Conservation (phyloP, 495 filamentous ascomycete genomes). For the Daldinia bambusicola region DNA sequence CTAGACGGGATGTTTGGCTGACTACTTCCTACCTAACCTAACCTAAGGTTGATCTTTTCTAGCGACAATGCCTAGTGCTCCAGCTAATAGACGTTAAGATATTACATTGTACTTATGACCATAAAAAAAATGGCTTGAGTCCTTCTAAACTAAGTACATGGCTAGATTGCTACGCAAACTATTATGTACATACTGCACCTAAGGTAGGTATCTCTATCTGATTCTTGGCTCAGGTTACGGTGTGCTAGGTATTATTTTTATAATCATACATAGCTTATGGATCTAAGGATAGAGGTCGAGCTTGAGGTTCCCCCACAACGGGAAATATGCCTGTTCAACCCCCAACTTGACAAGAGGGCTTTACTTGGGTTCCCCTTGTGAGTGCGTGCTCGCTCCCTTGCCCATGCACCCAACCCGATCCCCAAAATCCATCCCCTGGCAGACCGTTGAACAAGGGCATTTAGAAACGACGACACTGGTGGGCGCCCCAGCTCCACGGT, state of each 20-base stretch:
- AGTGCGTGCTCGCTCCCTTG: conserved; percentile 40
- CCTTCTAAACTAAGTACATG: neutral
- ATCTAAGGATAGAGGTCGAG: conserved; percentile 13
- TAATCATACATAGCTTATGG: neutral
- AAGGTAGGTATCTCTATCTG: conserved; percentile 3
- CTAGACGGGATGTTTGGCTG: conserved; percentile 29
- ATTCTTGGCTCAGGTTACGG: conserved; percentile 9
- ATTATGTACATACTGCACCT: neutral
- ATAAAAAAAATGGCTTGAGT: conserved; percentile 16
- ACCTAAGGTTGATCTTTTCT: conserved; percentile 23
- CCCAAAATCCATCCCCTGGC: conserved; percentile 35
- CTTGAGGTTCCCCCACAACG: conserved; percentile 43
- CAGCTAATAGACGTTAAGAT: conserved; percentile 20
- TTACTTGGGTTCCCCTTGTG: conserved; percentile 32
- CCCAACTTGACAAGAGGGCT: conserved; percentile 35
- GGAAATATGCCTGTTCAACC: conserved; percentile 32
- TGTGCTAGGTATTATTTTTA: conserved; percentile 12
- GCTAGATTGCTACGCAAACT: conserved; percentile 9
- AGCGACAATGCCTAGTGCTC: conserved; percentile 29
- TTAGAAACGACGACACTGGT: conserved; percentile 30
- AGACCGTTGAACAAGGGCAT: conserved; percentile 32
- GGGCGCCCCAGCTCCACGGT: conserved; percentile 44
- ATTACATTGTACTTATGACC: neutral
- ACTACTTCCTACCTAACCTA: no score
- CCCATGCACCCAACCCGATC: conserved; percentile 39